Percentiles rank a stretch among this genome's conserved stretches.
Evolutionary conservation across 2,329 filamentous ascomycete species (phyloP).

Genomic region (Sarocladium strictum): DNA sequence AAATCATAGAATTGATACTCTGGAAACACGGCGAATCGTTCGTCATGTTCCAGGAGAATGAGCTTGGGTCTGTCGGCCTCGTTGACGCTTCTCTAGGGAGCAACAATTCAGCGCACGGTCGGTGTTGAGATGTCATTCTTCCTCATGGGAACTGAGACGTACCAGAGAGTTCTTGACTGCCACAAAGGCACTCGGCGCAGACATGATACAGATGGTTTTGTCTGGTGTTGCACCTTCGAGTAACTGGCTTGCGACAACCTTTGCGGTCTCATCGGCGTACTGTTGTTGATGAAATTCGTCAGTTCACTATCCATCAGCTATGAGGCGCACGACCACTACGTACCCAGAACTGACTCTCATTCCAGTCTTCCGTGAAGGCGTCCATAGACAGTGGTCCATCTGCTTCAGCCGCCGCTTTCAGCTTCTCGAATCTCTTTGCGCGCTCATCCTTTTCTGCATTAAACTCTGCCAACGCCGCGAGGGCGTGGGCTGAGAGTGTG

Average conservation of each 20-base stretch:
- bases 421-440: slow-evolving; percentile 59
- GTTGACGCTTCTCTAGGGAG: background rate
- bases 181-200: slow-evolving; percentile 71
- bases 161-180: slow-evolving; percentile 67
- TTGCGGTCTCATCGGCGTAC: slow-evolving; percentile 70
- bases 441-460: slow-evolving; percentile 65
- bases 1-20: slow-evolving; percentile 75
- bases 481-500: slow-evolving; percentile 58
- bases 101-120: too few relatives aligned
- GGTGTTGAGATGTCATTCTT: too few relatives aligned
- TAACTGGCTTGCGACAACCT: slow-evolving; percentile 55
- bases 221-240: slow-evolving; percentile 52
- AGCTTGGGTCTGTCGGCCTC: slow-evolving; percentile 43
- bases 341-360: slow-evolving; percentile 80
- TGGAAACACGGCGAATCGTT: slow-evolving; percentile 66
- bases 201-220: slow-evolving; percentile 62
- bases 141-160: slow-evolving; percentile 17
- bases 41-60: slow-evolving; percentile 67
- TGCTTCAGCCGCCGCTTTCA: slow-evolving; percentile 57
- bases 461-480: slow-evolving; percentile 68
- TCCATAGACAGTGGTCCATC: slow-evolving; percentile 53
- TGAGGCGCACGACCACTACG: slow-evolving; percentile 15
- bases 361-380: slow-evolving; percentile 74
- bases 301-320: background rate
- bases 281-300: slow-evolving; percentile 22